phyloP scores from a whole-genome alignment of 257 asterid species.

The Lithospermum erythrorhizon region DNA sequence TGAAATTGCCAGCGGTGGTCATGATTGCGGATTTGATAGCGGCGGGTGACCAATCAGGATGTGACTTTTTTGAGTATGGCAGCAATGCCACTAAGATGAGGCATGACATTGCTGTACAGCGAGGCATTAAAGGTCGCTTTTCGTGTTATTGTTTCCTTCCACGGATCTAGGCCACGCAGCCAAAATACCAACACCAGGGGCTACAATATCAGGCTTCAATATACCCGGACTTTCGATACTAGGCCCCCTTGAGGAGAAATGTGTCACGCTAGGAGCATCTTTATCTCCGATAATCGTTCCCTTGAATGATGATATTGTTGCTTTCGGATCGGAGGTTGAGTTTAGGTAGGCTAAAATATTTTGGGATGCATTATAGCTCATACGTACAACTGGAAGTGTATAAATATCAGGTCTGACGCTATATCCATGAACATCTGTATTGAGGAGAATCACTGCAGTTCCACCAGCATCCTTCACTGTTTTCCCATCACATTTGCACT shows the following conservation, averaged over 20 bases:
- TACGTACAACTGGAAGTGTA: constrained; percentile 19
- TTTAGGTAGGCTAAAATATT: constrained; percentile 18
- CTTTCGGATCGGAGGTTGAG: constrained; percentile 16
- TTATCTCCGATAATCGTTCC: constrained; percentile 36
- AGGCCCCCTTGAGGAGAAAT: too few relatives aligned
- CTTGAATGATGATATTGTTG: constrained; percentile 17
- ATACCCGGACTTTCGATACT: too few relatives aligned
- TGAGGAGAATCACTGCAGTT: constrained; percentile 35
- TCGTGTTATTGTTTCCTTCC: not conserved
- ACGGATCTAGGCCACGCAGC: too few relatives aligned
- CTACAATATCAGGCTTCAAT: too few relatives aligned
- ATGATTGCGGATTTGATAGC: too few relatives aligned
- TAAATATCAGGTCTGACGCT: constrained; percentile 14
- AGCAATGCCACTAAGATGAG: too few relatives aligned
- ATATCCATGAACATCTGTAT: not conserved
- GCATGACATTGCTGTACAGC: too few relatives aligned
- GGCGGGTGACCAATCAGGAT: too few relatives aligned
- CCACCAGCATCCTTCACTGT: constrained; percentile 30
- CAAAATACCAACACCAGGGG: too few relatives aligned
- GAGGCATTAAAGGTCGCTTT: too few relatives aligned
- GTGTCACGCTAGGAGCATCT: too few relatives aligned
- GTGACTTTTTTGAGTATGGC: not conserved
- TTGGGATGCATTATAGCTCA: constrained; percentile 8
- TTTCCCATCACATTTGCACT: constrained; percentile 14
- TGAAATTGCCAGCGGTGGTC: too few relatives aligned